Evolutionary conservation across 495 filamentous ascomycete species (phyloP), one percentile per base, ranked within the genome.

Genomic region (Xylaria castorea): DNA sequence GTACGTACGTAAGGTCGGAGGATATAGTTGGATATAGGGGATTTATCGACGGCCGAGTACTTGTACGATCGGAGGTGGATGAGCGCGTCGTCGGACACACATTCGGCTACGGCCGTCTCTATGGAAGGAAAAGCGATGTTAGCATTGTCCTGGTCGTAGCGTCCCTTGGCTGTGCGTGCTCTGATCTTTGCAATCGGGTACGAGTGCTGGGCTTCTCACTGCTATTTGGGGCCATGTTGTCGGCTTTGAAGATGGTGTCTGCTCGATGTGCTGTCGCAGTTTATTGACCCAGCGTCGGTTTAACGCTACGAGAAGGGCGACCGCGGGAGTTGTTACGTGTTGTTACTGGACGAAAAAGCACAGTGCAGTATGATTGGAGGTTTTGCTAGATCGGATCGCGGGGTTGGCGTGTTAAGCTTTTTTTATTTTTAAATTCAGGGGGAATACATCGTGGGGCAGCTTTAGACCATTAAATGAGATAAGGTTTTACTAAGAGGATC

Each of bases 1-100:
- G 38, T 42, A 44, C 91, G 83, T 92, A 99, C 95, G 80, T 97
- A 99, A 78, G 97, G 95, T 74, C 89, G 92, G 48, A 99, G 87
- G 80, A 99, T 94, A 81, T 99, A 97, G 76, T 91, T 87, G 53
- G 97, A 98, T 51, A 98, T 91, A 67, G 91, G 89, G n/a, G 94
- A 97, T 82, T 98, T 97, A 86, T 99, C 96, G 78, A 99, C 95
- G 78, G 91, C 91, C 76, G 93, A 94, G 82, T 99, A 99, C 80
- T 97, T 97, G 90, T 99, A 99, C 34, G 89, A 90, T 81, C 95
- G 96, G 74, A 99, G 90, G 79, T 97, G 94, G 34, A 92, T 84
- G 64, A 89, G 83, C n/a, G 87, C 87, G 57, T 89, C 87, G 63
- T 89, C 86, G 34, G 87, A 89, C 63, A 89, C 81, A 77, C 87